Evolutionary conservation across 2,329 filamentous ascomycete species (phyloP).

Genomic region (Penicillium fuscoglaucum): DNA sequence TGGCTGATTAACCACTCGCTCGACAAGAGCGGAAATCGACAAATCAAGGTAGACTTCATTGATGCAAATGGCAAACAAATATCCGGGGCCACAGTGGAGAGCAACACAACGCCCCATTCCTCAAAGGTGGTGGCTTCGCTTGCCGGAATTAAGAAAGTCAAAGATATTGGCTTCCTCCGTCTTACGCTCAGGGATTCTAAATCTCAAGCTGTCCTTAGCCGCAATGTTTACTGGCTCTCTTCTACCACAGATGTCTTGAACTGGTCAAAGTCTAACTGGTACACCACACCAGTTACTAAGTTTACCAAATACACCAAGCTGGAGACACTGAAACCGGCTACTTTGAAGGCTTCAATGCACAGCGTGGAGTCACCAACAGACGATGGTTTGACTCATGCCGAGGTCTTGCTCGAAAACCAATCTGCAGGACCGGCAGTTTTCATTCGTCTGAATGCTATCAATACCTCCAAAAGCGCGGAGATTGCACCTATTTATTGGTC

Average conservation of each 20-base stretch:
- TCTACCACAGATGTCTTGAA: constrained; percentile 51
- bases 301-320: constrained; percentile 54
- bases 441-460: constrained; percentile 53
- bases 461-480: constrained; percentile 44
- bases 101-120: constrained; percentile 49
- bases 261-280: constrained; percentile 61
- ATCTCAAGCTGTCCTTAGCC: constrained; percentile 44
- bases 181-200: constrained; percentile 46
- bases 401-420: constrained; percentile 54
- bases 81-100: constrained; percentile 31
- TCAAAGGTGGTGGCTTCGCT: constrained; percentile 42
- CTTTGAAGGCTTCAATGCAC: constrained; percentile 36
- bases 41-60: constrained; percentile 53
- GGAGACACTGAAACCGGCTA: constrained; percentile 40
- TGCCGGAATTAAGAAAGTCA: constrained; percentile 33
- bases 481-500: constrained; percentile 58
- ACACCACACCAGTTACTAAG: constrained; percentile 56
- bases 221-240: constrained; percentile 63
- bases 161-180: constrained; percentile 53
- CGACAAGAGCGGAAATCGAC: constrained; percentile 42
- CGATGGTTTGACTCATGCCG: constrained; percentile 18
- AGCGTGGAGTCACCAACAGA: background rate
- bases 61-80: constrained; percentile 50
- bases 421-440: constrained; percentile 59
- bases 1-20: constrained; percentile 59